Evolutionary conservation across 805 yeast species (phyloP), one percentile per base, ranked within the genome.

Genomic region (Candida quercuum): DNA sequence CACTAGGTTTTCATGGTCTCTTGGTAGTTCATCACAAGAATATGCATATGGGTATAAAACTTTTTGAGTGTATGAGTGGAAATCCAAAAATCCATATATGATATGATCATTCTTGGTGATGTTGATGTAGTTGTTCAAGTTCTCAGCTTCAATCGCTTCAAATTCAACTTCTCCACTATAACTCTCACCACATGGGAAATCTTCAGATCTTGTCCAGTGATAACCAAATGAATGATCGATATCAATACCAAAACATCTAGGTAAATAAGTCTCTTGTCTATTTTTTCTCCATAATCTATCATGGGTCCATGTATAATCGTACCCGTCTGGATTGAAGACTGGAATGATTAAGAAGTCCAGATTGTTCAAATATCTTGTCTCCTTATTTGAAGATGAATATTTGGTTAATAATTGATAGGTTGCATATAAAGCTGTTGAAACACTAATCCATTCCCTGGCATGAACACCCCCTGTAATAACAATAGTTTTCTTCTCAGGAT

Each of bases 221-320:
- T 64, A 84, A 47, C 75, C 83, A 59, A 79, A 85, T 1, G 94
- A 81, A 54, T 82, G 94, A 54, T 86, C 96, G 40, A 88, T 79
- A 57, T 88, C 96, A 27, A 87, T 74, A 9, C 97, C 97, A 33
- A 71, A 66, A 57, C 97, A 88, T 30, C 71, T 60, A 8, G 83
- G 76, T 34, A 72, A 57, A 35, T 67, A 73, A 0, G 93, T 81
- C 37, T 76, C 75, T 60, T 88, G 96, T 43, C 95, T 70, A 59
- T 86, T 88, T 53, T 88, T 88, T 32, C 93, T 66, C 97, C 97
- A 88, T 41, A 88, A 63, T 39, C 97, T 66, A 56, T 88, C 95
- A 20, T 63, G 53, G 2, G 67, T 69, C 96, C 96, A 88, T 2
- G 94, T 69, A 56, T 83, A 82, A 12, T 69, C 85, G 56, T 88